These are phyloP conservation scores for Herpotrichia juniperi DNA, from an alignment of 2,329 filamentous ascomycete genomes.

Conservation along the genomic window DNA sequence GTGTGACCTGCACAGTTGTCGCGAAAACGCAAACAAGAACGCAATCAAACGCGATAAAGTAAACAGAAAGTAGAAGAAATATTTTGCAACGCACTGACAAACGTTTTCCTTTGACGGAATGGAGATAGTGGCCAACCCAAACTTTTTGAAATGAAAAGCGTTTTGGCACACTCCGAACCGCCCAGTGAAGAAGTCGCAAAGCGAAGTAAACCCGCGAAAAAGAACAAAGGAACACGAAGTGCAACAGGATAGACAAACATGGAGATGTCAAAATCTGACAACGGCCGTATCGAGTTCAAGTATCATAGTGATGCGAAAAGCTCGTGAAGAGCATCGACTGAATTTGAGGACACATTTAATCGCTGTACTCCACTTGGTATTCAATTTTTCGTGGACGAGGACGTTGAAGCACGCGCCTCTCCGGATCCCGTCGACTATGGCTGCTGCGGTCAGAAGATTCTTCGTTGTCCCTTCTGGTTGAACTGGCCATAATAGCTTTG, in stretches of 20 bases:
- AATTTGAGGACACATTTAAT: not conserved
- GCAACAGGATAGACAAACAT: conserved; percentile 10
- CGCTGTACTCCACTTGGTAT: conserved; percentile 24
- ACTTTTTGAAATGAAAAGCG: conserved; percentile 25
- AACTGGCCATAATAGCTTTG: conserved; percentile 17
- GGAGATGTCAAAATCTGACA: not conserved
- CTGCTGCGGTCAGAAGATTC: conserved; percentile 33
- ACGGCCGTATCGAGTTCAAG: not conserved
- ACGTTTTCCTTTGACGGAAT: conserved; percentile 18
- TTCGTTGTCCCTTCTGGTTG: conserved; percentile 35
- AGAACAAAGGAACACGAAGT: conserved; percentile 13
- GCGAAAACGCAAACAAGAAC: conserved; percentile 28
- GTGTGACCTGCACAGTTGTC: conserved; percentile 43
- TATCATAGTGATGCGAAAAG: not conserved
- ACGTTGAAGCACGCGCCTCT: conserved; percentile 31
- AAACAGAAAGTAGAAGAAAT: conserved; percentile 27
- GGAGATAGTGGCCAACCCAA: conserved; percentile 14
- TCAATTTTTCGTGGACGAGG: conserved; percentile 18
- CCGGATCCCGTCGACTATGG: conserved; percentile 30
- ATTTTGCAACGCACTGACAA: conserved; percentile 21
- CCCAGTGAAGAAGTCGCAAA: conserved; percentile 21
- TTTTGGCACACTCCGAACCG: conserved; percentile 26
- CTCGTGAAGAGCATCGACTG: not conserved
- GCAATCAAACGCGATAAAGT: conserved; percentile 6
- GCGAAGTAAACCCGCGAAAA: conserved; percentile 7